Percentiles rank a stretch among this genome's conserved stretches.
Conservation (phyloP, 257 asterid species). For the Rehmannia glutinosa region DNA sequence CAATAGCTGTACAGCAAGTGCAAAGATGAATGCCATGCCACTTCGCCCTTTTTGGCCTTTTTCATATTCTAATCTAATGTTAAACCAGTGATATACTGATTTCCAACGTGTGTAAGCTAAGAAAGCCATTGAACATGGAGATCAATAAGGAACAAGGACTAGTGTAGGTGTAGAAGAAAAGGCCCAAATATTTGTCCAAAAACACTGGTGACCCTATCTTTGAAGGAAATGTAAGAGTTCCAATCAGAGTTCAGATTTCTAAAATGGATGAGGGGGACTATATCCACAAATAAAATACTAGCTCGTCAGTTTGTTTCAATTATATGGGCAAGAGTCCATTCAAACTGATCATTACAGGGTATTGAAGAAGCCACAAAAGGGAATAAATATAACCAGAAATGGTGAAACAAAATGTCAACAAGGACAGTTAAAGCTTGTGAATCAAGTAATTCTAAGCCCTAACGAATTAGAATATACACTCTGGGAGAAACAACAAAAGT, state of each 20-base stretch:
- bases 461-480: neutral
- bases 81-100: neutral
- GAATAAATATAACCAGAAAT: neutral
- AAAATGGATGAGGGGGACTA: neutral
- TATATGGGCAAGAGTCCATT: neutral
- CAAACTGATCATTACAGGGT: conserved; percentile 3
- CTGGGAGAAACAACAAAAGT: neutral
- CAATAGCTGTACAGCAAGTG: neutral
- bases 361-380: neutral
- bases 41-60: neutral
- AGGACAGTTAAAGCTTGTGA: neutral
- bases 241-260: neutral
- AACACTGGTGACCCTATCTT: neutral
- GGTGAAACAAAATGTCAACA: neutral
- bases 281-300: neutral
- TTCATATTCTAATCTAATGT: neutral
- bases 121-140: neutral
- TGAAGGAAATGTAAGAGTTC: neutral
- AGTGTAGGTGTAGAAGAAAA: neutral
- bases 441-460: neutral
- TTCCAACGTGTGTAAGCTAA: neutral
- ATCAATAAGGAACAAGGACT: neutral
- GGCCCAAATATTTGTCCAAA: neutral
- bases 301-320: neutral
- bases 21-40: neutral